Conservation (phyloP, 208 protist genomes). For the Trypanosoma mega region DNA sequence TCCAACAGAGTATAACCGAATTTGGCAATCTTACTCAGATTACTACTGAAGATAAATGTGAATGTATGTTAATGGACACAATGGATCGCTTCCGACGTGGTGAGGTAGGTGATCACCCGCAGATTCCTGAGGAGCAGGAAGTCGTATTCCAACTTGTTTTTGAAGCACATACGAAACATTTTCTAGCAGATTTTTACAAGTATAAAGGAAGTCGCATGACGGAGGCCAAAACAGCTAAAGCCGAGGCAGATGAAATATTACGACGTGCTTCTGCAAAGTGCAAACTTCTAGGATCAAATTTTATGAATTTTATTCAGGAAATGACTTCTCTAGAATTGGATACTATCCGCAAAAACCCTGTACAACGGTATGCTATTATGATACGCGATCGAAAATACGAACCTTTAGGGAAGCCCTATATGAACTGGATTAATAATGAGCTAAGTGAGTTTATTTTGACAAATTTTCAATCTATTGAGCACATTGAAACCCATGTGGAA, state of each 20-base stretch:
- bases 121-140: conserved; percentile 67
- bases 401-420: conserved; percentile 70
- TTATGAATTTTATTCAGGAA: conserved; percentile 91
- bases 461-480: conserved; percentile 68
- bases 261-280: conserved; percentile 77
- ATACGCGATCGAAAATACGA: conserved; percentile 79
- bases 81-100: conserved; percentile 76
- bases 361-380: conserved; percentile 81
- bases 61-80: conserved; percentile 78
- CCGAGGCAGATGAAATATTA: conserved; percentile 81
- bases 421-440: conserved; percentile 84
- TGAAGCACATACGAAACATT: conserved; percentile 87
- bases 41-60: conserved; percentile 74
- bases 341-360: conserved; percentile 83
- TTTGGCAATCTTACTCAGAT: conserved; percentile 83
- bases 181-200: conserved; percentile 86
- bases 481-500: conserved; percentile 76
- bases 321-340: conserved; percentile 88
- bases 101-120: conserved; percentile 74
- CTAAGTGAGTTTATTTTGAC: conserved; percentile 68
- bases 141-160: conserved; percentile 78
- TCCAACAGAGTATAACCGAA: conserved; percentile 82
- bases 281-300: conserved; percentile 79
- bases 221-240: conserved; percentile 68
- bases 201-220: conserved; percentile 73